These are phyloP conservation scores for Rubus parviflorus DNA, from an alignment of 306 rosid genomes.

Conservation along the genomic window DNA sequence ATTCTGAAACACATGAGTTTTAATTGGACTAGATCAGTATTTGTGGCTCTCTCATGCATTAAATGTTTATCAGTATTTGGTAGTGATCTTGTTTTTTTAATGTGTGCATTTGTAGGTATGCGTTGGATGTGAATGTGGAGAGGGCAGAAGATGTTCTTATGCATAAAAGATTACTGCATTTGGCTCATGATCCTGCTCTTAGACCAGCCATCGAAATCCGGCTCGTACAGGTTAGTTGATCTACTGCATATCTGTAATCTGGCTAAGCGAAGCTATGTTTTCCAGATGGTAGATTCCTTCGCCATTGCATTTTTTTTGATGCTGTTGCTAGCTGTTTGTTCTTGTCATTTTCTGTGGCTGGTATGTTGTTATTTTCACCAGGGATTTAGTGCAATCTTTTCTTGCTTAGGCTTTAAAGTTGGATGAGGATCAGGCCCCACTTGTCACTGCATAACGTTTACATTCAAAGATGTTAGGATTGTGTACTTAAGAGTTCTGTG, in stretches of 20 bases:
- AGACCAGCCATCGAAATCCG: slow-evolving; percentile 96
- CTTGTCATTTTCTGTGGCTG: not conserved
- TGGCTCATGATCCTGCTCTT: slow-evolving; percentile 82
- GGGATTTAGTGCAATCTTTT: not conserved
- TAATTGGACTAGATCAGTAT: not conserved
- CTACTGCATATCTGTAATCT: not conserved
- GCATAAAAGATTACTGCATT: slow-evolving; percentile 83
- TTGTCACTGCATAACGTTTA: not conserved
- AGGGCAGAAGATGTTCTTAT: slow-evolving; percentile 95
- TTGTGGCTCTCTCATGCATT: not conserved
- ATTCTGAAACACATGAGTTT: not conserved
- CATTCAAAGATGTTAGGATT: not conserved
- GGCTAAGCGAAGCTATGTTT: not conserved
- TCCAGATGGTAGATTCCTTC: not conserved
- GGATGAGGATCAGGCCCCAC: slow-evolving; percentile 8
- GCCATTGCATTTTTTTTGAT: not conserved
- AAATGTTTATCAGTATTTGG: not conserved
- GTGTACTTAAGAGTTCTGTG: not conserved
- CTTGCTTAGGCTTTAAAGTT: not conserved
- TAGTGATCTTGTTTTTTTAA: not conserved
- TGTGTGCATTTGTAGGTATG: slow-evolving; percentile 57
- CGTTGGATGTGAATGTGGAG: slow-evolving; percentile 93
- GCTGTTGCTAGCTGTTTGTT: slow-evolving; percentile 1
- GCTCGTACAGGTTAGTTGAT: slow-evolving; percentile 76
- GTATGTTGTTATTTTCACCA: not conserved